These are phyloP conservation scores for Gloeopeniophorella convolvens DNA, from an alignment of 768 basidiomycete genomes.

Conservation along the genomic window DNA sequence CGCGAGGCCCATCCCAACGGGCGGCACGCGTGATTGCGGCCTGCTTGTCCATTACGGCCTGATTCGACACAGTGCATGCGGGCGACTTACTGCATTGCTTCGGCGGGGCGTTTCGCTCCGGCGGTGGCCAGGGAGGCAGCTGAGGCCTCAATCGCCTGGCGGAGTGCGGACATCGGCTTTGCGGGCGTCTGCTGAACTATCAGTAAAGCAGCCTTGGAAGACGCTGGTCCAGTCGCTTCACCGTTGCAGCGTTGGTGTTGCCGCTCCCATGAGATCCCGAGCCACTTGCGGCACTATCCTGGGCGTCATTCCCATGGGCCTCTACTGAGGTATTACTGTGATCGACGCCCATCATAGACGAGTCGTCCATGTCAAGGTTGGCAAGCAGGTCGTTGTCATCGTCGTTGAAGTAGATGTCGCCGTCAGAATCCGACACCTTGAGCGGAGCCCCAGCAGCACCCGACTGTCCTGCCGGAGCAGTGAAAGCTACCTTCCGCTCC, in stretches of 20 bases:
- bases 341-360: not conserved
- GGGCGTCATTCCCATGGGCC: too few relatives aligned
- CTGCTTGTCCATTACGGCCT: not conserved
- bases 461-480: not conserved
- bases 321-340: not conserved
- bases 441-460: not conserved
- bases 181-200: not conserved
- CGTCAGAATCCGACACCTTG: slow-evolving; percentile 7
- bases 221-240: too few relatives aligned
- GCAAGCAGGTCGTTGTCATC: slow-evolving; percentile 3
- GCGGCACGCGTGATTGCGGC: not conserved
- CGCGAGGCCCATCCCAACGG: not conserved
- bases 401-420: slow-evolving; percentile 23
- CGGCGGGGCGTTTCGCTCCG: slow-evolving; percentile 18
- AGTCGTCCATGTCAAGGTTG: slow-evolving; percentile 5
- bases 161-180: not conserved
- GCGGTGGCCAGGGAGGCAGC: not conserved
- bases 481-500: not conserved
- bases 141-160: slow-evolving; percentile 9
- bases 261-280: too few relatives aligned
- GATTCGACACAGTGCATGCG: not conserved
- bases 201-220: not conserved
- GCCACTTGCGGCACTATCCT: too few relatives aligned
- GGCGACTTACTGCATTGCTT: slow-evolving; percentile 10
- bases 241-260: too few relatives aligned